Conservation (phyloP, 2,329 filamentous ascomycete genomes). For the Arachnopeziza araneosa region DNA sequence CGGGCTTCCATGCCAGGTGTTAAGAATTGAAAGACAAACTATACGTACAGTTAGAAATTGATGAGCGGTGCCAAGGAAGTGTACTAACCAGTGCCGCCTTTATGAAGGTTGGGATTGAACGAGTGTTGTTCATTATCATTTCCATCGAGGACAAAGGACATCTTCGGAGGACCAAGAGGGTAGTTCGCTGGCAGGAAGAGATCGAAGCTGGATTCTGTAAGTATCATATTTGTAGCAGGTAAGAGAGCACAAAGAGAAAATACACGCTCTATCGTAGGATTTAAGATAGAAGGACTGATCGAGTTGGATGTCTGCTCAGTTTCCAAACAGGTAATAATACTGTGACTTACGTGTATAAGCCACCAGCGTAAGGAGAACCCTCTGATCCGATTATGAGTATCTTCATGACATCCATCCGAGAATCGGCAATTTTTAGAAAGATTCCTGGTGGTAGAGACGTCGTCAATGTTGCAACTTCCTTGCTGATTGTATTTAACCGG, state of each 20-base stretch:
- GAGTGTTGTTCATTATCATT: constrained; percentile 15
- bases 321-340: not conserved
- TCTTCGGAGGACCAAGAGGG: constrained; percentile 17
- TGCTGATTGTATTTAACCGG: constrained; percentile 19
- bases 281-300: too few relatives aligned
- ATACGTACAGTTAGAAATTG: not conserved
- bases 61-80: not conserved
- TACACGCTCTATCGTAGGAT: too few relatives aligned
- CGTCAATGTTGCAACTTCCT: constrained; percentile 21
- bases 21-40: constrained; percentile 16
- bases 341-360: constrained; percentile 18
- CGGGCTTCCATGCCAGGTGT: constrained; percentile 15
- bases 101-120: constrained; percentile 23
- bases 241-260: not conserved
- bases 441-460: constrained; percentile 20
- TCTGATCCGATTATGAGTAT: constrained; percentile 20
- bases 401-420: constrained; percentile 22
- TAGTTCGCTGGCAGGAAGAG: constrained; percentile 19
- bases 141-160: constrained; percentile 17
- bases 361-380: constrained; percentile 21
- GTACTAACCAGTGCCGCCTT: constrained; percentile 6
- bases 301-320: not conserved
- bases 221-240: not conserved
- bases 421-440: constrained; percentile 22
- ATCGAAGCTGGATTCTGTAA: constrained; percentile 14